These are phyloP conservation scores for Coprinellus micaceus DNA, from an alignment of 768 basidiomycete species.

Conservation along the genomic window DNA sequence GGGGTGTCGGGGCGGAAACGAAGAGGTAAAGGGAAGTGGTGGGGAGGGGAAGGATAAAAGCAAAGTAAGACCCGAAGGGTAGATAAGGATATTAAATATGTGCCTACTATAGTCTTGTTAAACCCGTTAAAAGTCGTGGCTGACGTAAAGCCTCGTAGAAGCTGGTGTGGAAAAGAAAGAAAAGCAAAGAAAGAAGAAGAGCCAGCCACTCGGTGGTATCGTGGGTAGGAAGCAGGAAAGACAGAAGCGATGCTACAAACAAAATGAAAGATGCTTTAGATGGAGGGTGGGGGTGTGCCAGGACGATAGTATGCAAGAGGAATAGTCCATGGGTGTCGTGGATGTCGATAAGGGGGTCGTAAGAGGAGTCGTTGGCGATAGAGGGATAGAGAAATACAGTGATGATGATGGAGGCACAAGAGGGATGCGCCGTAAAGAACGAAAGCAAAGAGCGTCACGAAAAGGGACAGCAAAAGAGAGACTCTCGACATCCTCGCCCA, in stretches of 20 bases:
- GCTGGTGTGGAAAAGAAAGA: neutral
- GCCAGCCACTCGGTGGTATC: conserved; percentile 14
- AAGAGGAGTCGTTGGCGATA: conserved; percentile 4
- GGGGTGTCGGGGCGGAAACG: too few species aligned
- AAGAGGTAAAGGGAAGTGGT: too few species aligned
- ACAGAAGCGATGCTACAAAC: too few species aligned
- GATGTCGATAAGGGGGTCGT: conserved; percentile 2
- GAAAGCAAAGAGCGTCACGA: conserved; percentile 11
- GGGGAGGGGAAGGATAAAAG: neutral
- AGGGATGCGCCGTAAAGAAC: conserved; percentile 15
- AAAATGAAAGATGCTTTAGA: conserved; percentile 1
- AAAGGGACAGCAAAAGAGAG: conserved; percentile 9
- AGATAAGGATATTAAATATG: conserved; percentile 12
- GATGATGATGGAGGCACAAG: conserved; percentile 6
- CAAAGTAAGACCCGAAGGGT: neutral
- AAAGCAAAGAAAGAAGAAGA: conserved; percentile 13
- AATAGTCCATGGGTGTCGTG: conserved; percentile 13
- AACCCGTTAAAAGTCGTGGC: conserved; percentile 10
- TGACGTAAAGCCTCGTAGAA: conserved; percentile 8
- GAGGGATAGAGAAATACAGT: conserved; percentile 1
- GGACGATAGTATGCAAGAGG: conserved; percentile 7
- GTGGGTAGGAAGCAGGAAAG: conserved; percentile 13
- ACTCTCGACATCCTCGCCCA: conserved; percentile 6
- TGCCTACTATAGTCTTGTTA: conserved; percentile 9
- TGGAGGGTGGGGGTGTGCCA: conserved; percentile 4